Evolutionary conservation across 257 asterid species (phyloP).

Genomic region (Solanum neorickii): DNA sequence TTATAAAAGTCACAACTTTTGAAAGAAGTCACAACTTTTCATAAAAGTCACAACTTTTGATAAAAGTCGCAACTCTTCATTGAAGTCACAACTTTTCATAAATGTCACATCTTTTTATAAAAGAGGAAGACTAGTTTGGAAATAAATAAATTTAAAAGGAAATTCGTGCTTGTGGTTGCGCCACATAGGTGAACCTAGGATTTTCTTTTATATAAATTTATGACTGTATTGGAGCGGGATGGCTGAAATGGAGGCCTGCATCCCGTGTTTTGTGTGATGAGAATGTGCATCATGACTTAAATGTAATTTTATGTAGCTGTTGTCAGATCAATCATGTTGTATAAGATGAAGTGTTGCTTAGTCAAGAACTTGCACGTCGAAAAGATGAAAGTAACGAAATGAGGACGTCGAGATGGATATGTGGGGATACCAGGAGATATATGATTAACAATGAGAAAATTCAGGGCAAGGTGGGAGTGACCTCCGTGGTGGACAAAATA

Average conservation of each 20-base stretch:
- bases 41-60: no score
- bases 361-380: background rate
- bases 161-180: no score
- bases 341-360: background rate
- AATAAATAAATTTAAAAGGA: no score
- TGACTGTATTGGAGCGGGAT: background rate
- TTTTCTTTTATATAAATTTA: no score
- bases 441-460: background rate
- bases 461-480: background rate
- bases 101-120: no score
- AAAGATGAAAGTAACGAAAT: background rate
- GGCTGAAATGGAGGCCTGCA: background rate
- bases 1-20: no score
- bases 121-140: no score
- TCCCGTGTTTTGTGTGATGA: background rate
- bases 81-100: no score
- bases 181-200: no score
- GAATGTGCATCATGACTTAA: background rate
- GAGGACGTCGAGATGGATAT: background rate
- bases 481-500: background rate
- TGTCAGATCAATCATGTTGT: background rate
- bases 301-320: background rate
- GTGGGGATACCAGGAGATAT: background rate
- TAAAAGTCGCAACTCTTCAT: no score
- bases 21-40: no score